Evolutionary conservation across 495 filamentous ascomycete genomes (phyloP).

Genomic region (Schizothecium vesticola): DNA sequence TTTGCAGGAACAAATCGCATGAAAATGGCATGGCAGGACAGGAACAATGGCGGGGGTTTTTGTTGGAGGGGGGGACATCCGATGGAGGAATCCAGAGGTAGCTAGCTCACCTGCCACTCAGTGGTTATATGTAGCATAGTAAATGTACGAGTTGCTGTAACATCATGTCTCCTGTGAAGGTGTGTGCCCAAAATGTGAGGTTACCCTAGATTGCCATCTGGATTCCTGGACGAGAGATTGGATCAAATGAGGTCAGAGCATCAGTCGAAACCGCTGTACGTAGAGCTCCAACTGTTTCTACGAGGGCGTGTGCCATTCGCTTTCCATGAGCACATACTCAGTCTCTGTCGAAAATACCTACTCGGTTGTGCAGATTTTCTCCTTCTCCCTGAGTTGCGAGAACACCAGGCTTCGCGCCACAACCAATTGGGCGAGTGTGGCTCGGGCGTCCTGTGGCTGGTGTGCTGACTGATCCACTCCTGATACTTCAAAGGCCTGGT

Average conservation of each 20-base stretch:
- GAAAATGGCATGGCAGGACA: not conserved
- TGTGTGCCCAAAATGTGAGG: not conserved
- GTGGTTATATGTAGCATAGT: not conserved
- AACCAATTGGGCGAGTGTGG: not conserved
- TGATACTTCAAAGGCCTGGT: slow-evolving; percentile 21
- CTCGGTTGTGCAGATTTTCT: no score
- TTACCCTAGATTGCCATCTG: no score
- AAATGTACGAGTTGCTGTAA: not conserved
- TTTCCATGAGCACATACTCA: not conserved
- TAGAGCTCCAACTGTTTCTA: not conserved
- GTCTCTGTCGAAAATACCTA: not conserved
- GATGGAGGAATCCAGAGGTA: not conserved
- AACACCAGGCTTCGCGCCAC: not conserved
- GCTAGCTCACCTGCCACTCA: not conserved
- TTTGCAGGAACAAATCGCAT: not conserved
- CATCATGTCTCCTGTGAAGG: not conserved
- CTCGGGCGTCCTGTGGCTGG: not conserved
- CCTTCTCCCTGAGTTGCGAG: no score
- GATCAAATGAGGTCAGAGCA: not conserved
- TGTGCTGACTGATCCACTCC: slow-evolving; percentile 26
- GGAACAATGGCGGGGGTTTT: not conserved
- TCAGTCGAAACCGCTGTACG: not conserved
- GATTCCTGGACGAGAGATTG: no score
- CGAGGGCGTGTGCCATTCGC: not conserved
- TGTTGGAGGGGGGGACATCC: not conserved